Evolutionary conservation across 2,329 filamentous ascomycete species (phyloP).

Genomic region (Trichoderma breve): DNA sequence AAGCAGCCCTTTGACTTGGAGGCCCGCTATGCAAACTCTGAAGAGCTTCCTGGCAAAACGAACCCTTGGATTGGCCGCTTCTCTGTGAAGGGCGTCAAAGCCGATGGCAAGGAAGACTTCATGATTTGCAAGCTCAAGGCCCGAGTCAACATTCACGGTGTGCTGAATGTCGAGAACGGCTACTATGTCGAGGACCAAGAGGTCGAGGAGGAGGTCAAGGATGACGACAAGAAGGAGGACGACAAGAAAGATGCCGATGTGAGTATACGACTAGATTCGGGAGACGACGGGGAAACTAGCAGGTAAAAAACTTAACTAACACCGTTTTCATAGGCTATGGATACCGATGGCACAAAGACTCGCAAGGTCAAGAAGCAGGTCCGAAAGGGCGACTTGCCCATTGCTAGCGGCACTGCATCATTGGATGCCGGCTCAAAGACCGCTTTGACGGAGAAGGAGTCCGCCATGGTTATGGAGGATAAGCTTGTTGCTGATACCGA

Average conservation of each 20-base stretch:
- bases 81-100: conserved; percentile 96
- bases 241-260: conserved; percentile 70
- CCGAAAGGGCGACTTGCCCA: conserved; percentile 90
- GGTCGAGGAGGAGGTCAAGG: conserved; percentile 87
- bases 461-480: conserved; percentile 93
- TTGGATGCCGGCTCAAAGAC: conserved; percentile 69
- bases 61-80: conserved; percentile 97
- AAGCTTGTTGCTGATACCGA: conserved; percentile 98
- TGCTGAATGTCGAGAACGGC: conserved; percentile 92
- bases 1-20: conserved; percentile 97
- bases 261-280: conserved; percentile 43
- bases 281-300: neutral
- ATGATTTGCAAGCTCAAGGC: conserved; percentile 99
- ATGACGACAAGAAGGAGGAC: conserved; percentile 70
- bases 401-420: conserved; percentile 77
- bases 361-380: conserved; percentile 99
- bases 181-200: conserved; percentile 99
- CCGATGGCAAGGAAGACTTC: conserved; percentile 90
- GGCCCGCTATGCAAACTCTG: conserved; percentile 86
- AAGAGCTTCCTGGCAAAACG: conserved; percentile 80
- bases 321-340: conserved; percentile 64
- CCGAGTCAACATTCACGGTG: conserved; percentile 90
- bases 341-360: conserved; percentile 83
- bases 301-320: conserved; percentile 27
- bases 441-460: conserved; percentile 75